Percentiles rank a stretch among this genome's conserved stretches.
Conservation (phyloP, 1,284 basidiomycete species). For the Malassezia pachydermatis region DNA sequence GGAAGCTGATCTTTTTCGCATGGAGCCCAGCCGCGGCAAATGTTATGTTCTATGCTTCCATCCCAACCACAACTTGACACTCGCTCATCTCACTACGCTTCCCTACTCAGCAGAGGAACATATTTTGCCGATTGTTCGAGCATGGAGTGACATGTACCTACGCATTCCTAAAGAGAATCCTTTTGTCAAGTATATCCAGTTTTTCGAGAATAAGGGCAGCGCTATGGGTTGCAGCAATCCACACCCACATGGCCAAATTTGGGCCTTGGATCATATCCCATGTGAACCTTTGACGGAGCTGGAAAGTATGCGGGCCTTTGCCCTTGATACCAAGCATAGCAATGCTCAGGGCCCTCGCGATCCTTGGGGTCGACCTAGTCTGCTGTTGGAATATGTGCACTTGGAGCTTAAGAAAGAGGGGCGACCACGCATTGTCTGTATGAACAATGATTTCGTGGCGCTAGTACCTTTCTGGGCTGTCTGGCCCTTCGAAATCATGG, state of each 20-base stretch:
- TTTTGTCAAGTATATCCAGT: conserved; percentile 45
- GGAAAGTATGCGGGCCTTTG: conserved; percentile 28
- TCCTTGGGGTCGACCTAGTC: conserved; percentile 57
- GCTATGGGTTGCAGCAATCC: conserved; percentile 97
- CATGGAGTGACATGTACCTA: conserved; percentile 56
- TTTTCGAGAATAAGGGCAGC: conserved; percentile 73
- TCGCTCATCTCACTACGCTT: conserved; percentile 59
- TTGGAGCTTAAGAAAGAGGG: conserved; percentile 58
- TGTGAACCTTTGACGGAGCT: conserved; percentile 37
- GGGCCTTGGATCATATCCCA: conserved; percentile 55
- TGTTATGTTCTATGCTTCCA: conserved; percentile 88
- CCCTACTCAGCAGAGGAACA: conserved; percentile 51
- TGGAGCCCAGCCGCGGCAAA: conserved; percentile 65
- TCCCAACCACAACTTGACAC: conserved; percentile 78
- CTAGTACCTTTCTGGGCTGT: conserved; percentile 92
- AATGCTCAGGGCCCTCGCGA: conserved; percentile 53
- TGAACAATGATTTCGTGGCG: conserved; percentile 70
- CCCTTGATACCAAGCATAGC: conserved; percentile 21
- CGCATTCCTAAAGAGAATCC: conserved; percentile 38
- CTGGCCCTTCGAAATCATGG: conserved; percentile 83
- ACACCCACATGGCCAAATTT: conserved; percentile 87
- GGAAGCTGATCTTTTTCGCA: conserved; percentile 54
- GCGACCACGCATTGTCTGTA: conserved; percentile 57
- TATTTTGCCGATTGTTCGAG: conserved; percentile 61
- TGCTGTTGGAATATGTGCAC: conserved; percentile 75